Evolutionary conservation across 2,329 filamentous ascomycete genomes (phyloP).

Genomic region (Aspergillus flavus): DNA sequence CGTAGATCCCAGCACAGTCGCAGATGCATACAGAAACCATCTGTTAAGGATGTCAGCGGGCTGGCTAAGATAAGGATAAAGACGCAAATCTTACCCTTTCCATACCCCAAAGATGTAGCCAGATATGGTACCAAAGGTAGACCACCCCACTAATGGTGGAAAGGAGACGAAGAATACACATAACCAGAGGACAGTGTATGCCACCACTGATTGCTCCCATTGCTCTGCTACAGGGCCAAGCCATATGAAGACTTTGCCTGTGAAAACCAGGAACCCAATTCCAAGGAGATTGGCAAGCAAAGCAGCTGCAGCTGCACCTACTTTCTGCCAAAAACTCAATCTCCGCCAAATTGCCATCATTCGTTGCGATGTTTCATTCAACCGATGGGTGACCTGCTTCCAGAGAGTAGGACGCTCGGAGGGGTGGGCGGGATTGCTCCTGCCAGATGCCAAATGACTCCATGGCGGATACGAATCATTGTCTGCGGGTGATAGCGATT

Average conservation of each 20-base stretch:
- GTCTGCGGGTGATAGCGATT: conserved; percentile 50
- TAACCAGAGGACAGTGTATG: conserved; percentile 74
- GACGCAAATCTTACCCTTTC: conserved; percentile 61
- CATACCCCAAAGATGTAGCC: conserved; percentile 74
- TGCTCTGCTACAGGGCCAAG: conserved; percentile 72
- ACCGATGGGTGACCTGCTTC: conserved; percentile 42
- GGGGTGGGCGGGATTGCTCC: conserved; percentile 43
- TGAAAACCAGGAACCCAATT: conserved; percentile 75
- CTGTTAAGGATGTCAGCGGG: conserved; percentile 49
- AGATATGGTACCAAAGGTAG: conserved; percentile 69
- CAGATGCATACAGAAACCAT: conserved; percentile 80
- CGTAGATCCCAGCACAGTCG: conserved; percentile 76
- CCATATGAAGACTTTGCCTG: conserved; percentile 74
- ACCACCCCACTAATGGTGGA: conserved; percentile 86
- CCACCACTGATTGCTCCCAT: conserved; percentile 74
- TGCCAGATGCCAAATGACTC: conserved; percentile 49
- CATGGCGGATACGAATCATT: conserved; percentile 52
- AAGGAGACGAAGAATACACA: conserved; percentile 78
- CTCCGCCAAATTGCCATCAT: conserved; percentile 38
- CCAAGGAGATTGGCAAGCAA: conserved; percentile 57
- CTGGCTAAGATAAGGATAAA: background rate
- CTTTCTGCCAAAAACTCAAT: conserved; percentile 60
- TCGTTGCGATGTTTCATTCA: conserved; percentile 37
- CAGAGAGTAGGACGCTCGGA: conserved; percentile 37
- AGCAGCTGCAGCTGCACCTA: conserved; percentile 57